phyloP scores from a whole-genome alignment of 2,329 filamentous ascomycete species.

The Trichoderma koningii region DNA sequence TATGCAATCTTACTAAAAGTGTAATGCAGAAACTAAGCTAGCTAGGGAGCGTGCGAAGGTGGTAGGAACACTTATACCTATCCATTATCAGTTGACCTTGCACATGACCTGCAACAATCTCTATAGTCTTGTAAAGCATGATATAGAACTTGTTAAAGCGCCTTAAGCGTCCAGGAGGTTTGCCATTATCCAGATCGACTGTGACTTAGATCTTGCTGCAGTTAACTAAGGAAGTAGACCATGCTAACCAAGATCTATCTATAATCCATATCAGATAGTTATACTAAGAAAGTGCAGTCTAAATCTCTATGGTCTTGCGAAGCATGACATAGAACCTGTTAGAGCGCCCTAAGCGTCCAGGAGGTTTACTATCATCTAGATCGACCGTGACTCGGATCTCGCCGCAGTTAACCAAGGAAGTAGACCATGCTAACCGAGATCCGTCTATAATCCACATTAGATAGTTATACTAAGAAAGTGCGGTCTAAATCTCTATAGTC shows the following conservation, averaged over 20 bases:
- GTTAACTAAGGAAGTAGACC: constrained; percentile 55
- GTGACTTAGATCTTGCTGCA: constrained; percentile 55
- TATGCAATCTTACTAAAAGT: too few relatives aligned
- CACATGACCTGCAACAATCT: constrained; percentile 45
- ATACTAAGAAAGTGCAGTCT: constrained; percentile 39
- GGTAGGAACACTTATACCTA: too few relatives aligned
- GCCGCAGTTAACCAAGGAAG: constrained; percentile 45
- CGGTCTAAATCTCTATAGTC: constrained; percentile 59
- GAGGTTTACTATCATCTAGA: constrained; percentile 66
- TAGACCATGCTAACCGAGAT: constrained; percentile 78
- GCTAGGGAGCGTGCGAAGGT: too few relatives aligned
- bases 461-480: constrained; percentile 25
- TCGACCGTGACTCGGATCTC: constrained; percentile 65
- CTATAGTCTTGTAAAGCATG: constrained; percentile 64
- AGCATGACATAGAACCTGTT: constrained; percentile 64
- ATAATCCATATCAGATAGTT: constrained; percentile 62
- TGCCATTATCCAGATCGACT: constrained; percentile 73
- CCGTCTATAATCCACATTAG: constrained; percentile 74
- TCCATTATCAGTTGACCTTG: too few relatives aligned
- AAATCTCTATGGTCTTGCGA: constrained; percentile 65
- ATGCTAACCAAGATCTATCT: constrained; percentile 83
- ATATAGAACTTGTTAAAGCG: constrained; percentile 59
- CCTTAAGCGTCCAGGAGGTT: constrained; percentile 44
- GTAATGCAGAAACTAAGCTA: too few relatives aligned
- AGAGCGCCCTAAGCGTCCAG: constrained; percentile 39